Evolutionary conservation across 805 yeast species (phyloP).

Genomic region (Zygosaccharomyces gambellarensis): DNA sequence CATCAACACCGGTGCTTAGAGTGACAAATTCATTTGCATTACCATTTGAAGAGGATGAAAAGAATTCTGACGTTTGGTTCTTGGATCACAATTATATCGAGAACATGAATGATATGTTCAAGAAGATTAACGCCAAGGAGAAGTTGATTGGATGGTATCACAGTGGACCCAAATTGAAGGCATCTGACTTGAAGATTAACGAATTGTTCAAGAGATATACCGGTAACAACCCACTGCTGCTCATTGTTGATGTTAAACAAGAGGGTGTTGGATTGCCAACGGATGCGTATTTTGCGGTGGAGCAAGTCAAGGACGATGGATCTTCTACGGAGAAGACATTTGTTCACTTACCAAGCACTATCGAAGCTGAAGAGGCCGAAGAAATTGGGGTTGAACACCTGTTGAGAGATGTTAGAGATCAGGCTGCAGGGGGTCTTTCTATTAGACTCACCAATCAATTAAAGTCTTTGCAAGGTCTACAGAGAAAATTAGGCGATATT

Average conservation of each 20-base stretch:
- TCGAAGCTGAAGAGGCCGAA: slow-evolving; percentile 98
- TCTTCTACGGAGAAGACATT: slow-evolving; percentile 88
- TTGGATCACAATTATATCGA: slow-evolving; percentile 94
- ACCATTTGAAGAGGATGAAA: slow-evolving; percentile 96
- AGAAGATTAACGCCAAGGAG: slow-evolving; percentile 95
- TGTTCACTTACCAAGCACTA: slow-evolving; percentile 84
- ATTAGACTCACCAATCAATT: slow-evolving; percentile 84
- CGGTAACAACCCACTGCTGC: slow-evolving; percentile 57
- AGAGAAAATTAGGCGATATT: slow-evolving; percentile 71
- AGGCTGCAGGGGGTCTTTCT: slow-evolving; percentile 90
- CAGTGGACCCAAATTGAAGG: slow-evolving; percentile 87
- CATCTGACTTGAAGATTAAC: slow-evolving; percentile 86
- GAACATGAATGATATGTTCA: slow-evolving; percentile 96
- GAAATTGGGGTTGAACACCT: slow-evolving; percentile 98
- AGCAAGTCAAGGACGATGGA: slow-evolving; percentile 95
- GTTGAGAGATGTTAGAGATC: slow-evolving; percentile 89
- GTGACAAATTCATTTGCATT: slow-evolving; percentile 93
- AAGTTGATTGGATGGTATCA: slow-evolving; percentile 98
- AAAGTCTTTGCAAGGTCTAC: slow-evolving; percentile 81
- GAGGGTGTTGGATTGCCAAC: slow-evolving; percentile 85
- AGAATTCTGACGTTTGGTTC: slow-evolving; percentile 90
- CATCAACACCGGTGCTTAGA: slow-evolving; percentile 47
- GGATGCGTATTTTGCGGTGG: slow-evolving; percentile 88
- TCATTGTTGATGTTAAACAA: slow-evolving; percentile 89
- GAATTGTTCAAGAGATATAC: slow-evolving; percentile 83